phyloP scores from a whole-genome alignment of 331 rosid genomes.

The Dryas integrifolia region DNA sequence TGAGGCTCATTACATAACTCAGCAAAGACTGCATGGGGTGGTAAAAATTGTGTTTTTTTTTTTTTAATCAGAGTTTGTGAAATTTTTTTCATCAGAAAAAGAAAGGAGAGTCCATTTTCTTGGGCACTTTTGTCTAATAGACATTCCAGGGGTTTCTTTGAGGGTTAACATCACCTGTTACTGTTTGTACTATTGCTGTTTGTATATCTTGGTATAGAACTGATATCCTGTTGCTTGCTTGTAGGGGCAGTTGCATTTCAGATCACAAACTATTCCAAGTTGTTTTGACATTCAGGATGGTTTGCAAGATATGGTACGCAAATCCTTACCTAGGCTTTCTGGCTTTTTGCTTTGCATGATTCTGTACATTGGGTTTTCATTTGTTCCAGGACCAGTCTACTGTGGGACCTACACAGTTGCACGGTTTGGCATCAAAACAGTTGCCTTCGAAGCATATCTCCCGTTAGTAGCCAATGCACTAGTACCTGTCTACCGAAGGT shows the following conservation, averaged over 20 bases:
- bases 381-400: slow-evolving; percentile 41
- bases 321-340: neutral
- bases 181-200: neutral
- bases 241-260: slow-evolving; percentile 47
- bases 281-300: slow-evolving; percentile 34
- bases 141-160: slow-evolving; percentile 1
- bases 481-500: neutral
- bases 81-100: neutral
- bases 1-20: slow-evolving; percentile 29
- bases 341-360: neutral
- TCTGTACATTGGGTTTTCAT: neutral
- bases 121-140: neutral
- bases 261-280: slow-evolving; percentile 26
- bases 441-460: slow-evolving; percentile 27
- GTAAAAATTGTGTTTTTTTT: slow-evolving; percentile 24
- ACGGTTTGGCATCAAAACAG: slow-evolving; percentile 37
- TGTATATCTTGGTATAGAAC: slow-evolving; percentile 2
- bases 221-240: slow-evolving; percentile 17
- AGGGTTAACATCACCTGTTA: neutral
- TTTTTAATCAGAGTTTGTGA: slow-evolving; percentile 4
- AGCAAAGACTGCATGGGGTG: slow-evolving; percentile 43
- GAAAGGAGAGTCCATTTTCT: neutral
- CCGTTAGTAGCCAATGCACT: slow-evolving; percentile 7
- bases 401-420: slow-evolving; percentile 30
- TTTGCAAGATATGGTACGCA: slow-evolving; percentile 34